A percentile compares a stretch with the other conserved stretches of the same genome.
These are phyloP conservation scores for Xylaria palmicola DNA, from an alignment of 495 filamentous ascomycete species.

Conservation along the genomic window DNA sequence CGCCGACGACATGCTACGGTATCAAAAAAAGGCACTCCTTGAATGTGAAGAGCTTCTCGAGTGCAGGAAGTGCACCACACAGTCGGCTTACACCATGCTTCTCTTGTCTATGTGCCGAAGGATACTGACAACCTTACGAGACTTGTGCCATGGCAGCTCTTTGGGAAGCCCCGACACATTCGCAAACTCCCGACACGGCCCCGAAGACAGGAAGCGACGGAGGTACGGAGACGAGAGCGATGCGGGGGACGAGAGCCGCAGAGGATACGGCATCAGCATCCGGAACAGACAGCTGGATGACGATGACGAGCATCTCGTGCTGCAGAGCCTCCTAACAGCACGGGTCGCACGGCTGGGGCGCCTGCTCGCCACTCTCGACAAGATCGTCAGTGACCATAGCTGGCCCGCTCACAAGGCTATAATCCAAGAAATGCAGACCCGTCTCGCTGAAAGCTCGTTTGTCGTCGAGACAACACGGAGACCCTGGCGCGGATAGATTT, in stretches of 20 bases:
- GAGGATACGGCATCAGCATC: slow-evolving; percentile 15
- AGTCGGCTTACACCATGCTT: slow-evolving; percentile 17
- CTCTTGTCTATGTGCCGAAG: slow-evolving; percentile 18
- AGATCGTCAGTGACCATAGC: slow-evolving; percentile 11
- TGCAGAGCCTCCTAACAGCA: slow-evolving; percentile 16
- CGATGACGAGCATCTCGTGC: slow-evolving; percentile 17
- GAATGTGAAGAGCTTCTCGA: slow-evolving; percentile 16
- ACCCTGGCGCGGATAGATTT: slow-evolving; percentile 11
- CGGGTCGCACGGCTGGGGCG: slow-evolving; percentile 13
- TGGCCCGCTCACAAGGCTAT: slow-evolving; percentile 17
- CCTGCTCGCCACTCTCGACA: slow-evolving; percentile 7
- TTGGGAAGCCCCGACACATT: not conserved
- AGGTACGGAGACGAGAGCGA: not conserved
- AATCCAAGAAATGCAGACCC: slow-evolving; percentile 8
- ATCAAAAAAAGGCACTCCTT: slow-evolving; percentile 14
- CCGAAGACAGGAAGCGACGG: slow-evolving; percentile 3
- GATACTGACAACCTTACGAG: slow-evolving; percentile 1
- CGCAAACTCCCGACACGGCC: not conserved
- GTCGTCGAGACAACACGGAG: slow-evolving; percentile 11
- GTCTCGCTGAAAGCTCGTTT: not conserved
- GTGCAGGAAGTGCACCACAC: slow-evolving; percentile 6
- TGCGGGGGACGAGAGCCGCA: slow-evolving; percentile 1
- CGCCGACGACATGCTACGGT: slow-evolving; percentile 7
- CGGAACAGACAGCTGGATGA: slow-evolving; percentile 15
- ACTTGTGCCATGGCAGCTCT: not conserved